These are phyloP conservation scores for Suhomyces sp. DNA, from an alignment of 805 yeast species.

Conservation along the genomic window DNA sequence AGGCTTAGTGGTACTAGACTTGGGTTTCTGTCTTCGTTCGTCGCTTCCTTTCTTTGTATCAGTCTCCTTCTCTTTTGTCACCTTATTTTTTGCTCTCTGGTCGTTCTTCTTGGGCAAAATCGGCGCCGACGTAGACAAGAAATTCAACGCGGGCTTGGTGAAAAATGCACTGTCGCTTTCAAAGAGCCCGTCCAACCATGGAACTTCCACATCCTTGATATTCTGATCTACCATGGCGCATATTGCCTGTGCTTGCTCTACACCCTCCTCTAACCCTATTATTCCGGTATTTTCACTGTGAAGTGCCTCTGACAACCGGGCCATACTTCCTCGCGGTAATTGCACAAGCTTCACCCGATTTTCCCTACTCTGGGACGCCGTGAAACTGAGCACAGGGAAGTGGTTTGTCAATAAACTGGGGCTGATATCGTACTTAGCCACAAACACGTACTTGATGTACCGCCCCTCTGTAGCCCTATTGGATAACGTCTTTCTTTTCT, in stretches of 20 bases:
- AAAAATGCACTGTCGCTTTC: conserved; percentile 14
- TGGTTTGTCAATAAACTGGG: conserved; percentile 53
- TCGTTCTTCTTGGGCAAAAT: conserved; percentile 23
- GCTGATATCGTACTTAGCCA: conserved; percentile 54
- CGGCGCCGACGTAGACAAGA: conserved; percentile 48
- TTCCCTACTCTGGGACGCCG: conserved; percentile 34
- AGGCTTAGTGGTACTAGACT: not conserved
- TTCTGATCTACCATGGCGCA: conserved; percentile 24
- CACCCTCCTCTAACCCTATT: conserved; percentile 30
- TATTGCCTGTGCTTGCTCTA: conserved; percentile 26
- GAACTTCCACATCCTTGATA: conserved; percentile 39
- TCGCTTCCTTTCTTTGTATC: not conserved
- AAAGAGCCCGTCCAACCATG: conserved; percentile 42
- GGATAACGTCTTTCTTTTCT: conserved; percentile 1
- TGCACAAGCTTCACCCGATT: conserved; percentile 54
- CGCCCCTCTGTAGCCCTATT: not conserved
- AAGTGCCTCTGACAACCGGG: conserved; percentile 27
- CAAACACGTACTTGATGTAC: conserved; percentile 47
- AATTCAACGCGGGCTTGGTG: conserved; percentile 37
- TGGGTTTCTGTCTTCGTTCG: no score
- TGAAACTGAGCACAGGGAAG: conserved; percentile 53
- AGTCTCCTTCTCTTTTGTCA: not conserved
- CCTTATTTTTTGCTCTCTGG: conserved; percentile 17
- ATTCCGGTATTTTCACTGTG: conserved; percentile 28
- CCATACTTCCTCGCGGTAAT: conserved; percentile 48